Conservation (phyloP, 2,329 filamentous ascomycete genomes). For the Huntiella savannae region DNA sequence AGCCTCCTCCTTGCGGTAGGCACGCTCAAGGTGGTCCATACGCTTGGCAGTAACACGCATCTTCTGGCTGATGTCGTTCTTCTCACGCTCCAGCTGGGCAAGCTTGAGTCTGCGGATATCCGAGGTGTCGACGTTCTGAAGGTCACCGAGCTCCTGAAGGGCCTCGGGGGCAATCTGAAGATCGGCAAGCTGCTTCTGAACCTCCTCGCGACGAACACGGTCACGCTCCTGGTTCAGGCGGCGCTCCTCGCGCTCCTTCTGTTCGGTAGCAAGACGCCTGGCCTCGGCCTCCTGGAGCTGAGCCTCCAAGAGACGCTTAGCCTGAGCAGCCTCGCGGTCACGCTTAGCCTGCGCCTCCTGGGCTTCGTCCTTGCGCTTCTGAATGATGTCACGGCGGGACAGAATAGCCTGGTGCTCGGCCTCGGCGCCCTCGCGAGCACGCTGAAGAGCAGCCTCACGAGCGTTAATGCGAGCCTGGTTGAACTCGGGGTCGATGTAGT, state of each 20-base stretch:
- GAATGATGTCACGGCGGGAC: conserved; percentile 72
- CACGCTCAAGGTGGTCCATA: conserved; percentile 90
- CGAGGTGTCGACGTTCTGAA: conserved; percentile 75
- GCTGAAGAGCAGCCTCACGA: conserved; percentile 59
- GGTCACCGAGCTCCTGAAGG: conserved; percentile 53
- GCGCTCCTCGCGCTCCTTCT: conserved; percentile 73
- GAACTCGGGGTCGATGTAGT: conserved; percentile 84
- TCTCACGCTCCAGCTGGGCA: conserved; percentile 89
- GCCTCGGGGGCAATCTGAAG: conserved; percentile 74
- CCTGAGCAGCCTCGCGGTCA: conserved; percentile 80
- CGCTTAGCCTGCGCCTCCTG: conserved; percentile 71
- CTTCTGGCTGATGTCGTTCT: conserved; percentile 85
- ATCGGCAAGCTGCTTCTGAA: conserved; percentile 81
- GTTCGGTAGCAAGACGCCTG: conserved; percentile 76
- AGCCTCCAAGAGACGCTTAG: conserved; percentile 71
- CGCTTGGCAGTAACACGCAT: conserved; percentile 85
- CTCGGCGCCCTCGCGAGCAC: conserved; percentile 74
- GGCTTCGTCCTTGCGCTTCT: conserved; percentile 94
- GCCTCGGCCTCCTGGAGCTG: conserved; percentile 80
- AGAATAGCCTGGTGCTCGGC: conserved; percentile 77
- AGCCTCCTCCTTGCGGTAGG: conserved; percentile 84
- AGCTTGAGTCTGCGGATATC: conserved; percentile 88
- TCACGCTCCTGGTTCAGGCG: conserved; percentile 74
- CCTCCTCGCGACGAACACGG: conserved; percentile 76
- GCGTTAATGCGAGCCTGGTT: conserved; percentile 64